Evolutionary conservation across 257 asterid genomes (phyloP).

Genomic region (Vinca minor): DNA sequence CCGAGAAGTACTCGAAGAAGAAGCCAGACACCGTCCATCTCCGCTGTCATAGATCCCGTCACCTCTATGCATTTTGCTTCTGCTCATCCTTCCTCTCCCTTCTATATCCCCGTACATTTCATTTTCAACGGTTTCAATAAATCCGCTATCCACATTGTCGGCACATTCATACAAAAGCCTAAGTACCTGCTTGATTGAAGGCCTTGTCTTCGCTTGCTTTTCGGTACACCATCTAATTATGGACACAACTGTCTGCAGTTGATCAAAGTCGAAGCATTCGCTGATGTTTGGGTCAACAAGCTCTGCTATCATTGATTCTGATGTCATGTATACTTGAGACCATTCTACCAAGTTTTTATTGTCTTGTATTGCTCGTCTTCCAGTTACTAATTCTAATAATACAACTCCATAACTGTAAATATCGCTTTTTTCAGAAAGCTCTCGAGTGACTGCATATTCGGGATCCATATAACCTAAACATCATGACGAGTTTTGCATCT

Average conservation of each 20-base stretch:
- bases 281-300: constrained; percentile 64
- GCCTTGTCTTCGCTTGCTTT: constrained; percentile 69
- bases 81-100: constrained; percentile 47
- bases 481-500: constrained; percentile 5
- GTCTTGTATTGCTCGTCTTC: constrained; percentile 72
- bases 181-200: constrained; percentile 83
- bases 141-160: constrained; percentile 62
- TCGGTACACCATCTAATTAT: constrained; percentile 73
- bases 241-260: constrained; percentile 52
- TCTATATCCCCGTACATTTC: constrained; percentile 41
- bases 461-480: constrained; percentile 86
- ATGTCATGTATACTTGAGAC: constrained; percentile 42
- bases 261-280: constrained; percentile 60
- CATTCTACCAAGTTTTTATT: constrained; percentile 78
- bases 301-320: constrained; percentile 51
- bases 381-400: constrained; percentile 60
- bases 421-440: constrained; percentile 92
- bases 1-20: constrained; percentile 86
- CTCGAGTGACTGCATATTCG: constrained; percentile 67
- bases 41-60: constrained; percentile 41
- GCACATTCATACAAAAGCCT: constrained; percentile 74
- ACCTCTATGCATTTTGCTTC: constrained; percentile 34
- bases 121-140: constrained; percentile 65
- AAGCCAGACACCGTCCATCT: constrained; percentile 61
- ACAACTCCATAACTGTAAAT: constrained; percentile 82